These are phyloP conservation scores for Fusarium beomiforme DNA, from an alignment of 2,329 filamentous ascomycete genomes.

Conservation along the genomic window DNA sequence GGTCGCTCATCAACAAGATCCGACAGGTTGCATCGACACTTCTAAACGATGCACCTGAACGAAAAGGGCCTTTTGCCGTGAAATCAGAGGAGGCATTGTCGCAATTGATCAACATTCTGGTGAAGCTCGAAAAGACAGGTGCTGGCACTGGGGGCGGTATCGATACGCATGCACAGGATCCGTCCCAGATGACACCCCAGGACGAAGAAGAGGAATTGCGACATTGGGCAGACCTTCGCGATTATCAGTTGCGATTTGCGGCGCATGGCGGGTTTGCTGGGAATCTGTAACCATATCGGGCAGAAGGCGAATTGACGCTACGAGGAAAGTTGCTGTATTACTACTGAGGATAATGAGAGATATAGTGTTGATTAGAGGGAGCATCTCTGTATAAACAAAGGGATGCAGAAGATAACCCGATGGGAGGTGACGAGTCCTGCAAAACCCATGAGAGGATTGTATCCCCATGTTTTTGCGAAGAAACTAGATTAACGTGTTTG, in stretches of 20 bases:
- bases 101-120: slow-evolving; percentile 78
- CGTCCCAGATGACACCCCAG: slow-evolving; percentile 58
- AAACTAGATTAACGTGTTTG: background rate
- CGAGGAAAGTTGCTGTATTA: background rate
- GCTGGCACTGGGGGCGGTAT: slow-evolving; percentile 44
- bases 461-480: background rate
- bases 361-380: background rate
- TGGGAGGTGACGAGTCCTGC: background rate
- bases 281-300: slow-evolving; percentile 25
- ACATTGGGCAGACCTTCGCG: slow-evolving; percentile 81
- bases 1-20: slow-evolving; percentile 81
- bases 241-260: slow-evolving; percentile 79
- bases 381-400: slow-evolving; percentile 8
- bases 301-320: background rate
- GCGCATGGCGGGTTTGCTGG: slow-evolving; percentile 67
- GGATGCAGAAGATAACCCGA: background rate
- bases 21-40: slow-evolving; percentile 85
- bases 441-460: background rate
- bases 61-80: slow-evolving; percentile 60
- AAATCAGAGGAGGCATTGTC: slow-evolving; percentile 76
- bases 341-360: background rate
- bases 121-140: slow-evolving; percentile 75
- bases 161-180: slow-evolving; percentile 47
- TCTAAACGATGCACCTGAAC: slow-evolving; percentile 66
- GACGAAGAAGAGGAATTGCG: slow-evolving; percentile 81